Base-by-base conservation (phyloP, 192 early-diverging fungal species). In the Entomortierella lignicola region DNA sequence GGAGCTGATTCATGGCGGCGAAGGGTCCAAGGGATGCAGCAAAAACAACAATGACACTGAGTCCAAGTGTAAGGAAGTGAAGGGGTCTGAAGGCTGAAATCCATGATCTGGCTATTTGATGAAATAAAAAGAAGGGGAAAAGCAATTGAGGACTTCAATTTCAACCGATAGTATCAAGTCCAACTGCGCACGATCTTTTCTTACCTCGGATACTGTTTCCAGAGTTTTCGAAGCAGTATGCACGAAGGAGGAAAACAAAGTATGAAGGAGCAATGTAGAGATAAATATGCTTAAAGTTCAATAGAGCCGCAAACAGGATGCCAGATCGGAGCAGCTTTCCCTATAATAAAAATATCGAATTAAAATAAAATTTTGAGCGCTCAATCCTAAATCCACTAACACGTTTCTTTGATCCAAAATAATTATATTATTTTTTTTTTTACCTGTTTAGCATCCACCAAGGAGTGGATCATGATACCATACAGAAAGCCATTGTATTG, bases 201-300 rank as follows among this genome's bases (percentile, higher is more conserved):
- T 55, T 67, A 81, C 72, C 71, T 69, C 70, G 54, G 58, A 71
- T 69, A 29, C 73, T 69, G 55, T 67, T 71, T 26, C 54, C 63
- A 61, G 71, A 65, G 32, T 73, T 72, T 26, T 85, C 66, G 60
- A 89, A 89, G 82, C 96, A 97, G 77, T 96, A 96, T 25, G 86
- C 75, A 12, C 88, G 72, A 17, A 97, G 85, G 0, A 99, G 74
- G 71, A 94, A 97, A 30, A 95, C 82, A 86, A 99, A 99, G 83
- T 96, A 97, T 10, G 97, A 95, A 4, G 95, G 97, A 10, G 95
- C 90, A 47, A 94, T 84, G 83, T 94, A 94, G 51, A 97, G 85
- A 77, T 93, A 99, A 43, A 99, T 98, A 63, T 99, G 97, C 85
- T 99, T 99, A 80, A 98, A 97, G 87, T 97, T 97, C 69, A 99